Evolutionary conservation across 2,329 filamentous ascomycete species (phyloP).

Genomic region (Fusarium denticulatum): DNA sequence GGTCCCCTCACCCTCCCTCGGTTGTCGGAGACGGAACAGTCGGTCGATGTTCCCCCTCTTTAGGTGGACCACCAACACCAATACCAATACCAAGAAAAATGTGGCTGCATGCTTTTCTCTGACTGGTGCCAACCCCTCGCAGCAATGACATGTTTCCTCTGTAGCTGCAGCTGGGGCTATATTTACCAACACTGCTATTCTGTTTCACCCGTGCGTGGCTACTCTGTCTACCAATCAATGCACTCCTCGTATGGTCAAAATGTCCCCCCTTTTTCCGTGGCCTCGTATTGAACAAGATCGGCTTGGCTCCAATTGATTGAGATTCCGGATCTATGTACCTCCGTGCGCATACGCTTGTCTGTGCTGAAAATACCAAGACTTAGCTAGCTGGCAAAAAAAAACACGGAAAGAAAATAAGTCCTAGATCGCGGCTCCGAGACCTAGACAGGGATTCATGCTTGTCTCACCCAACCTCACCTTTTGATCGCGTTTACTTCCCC

Average conservation of each 20-base stretch:
- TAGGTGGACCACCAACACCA: neutral
- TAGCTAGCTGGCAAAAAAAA: neutral
- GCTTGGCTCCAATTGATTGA: neutral
- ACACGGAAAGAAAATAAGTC: neutral
- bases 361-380: neutral
- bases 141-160: neutral
- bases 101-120: constrained; percentile 25
- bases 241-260: constrained; percentile 18
- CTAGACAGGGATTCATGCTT: neutral
- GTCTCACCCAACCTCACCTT: constrained; percentile 7
- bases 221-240: constrained; percentile 24
- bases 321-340: constrained; percentile 1
- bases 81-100: neutral
- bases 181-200: neutral
- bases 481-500: neutral
- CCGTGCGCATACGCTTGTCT: neutral
- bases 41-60: constrained; percentile 5
- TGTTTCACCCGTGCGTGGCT: constrained; percentile 29
- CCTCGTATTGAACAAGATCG: constrained; percentile 17
- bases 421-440: neutral
- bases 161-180: constrained; percentile 24
- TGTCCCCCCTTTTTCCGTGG: neutral
- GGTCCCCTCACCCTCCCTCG: constrained; percentile 1
- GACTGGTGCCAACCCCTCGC: constrained; percentile 22
- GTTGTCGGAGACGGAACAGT: constrained; percentile 11